Percentiles rank a stretch among this genome's conserved stretches.
Conservation (phyloP, 306 rosid genomes). For the Dalbergia oliveri region DNA sequence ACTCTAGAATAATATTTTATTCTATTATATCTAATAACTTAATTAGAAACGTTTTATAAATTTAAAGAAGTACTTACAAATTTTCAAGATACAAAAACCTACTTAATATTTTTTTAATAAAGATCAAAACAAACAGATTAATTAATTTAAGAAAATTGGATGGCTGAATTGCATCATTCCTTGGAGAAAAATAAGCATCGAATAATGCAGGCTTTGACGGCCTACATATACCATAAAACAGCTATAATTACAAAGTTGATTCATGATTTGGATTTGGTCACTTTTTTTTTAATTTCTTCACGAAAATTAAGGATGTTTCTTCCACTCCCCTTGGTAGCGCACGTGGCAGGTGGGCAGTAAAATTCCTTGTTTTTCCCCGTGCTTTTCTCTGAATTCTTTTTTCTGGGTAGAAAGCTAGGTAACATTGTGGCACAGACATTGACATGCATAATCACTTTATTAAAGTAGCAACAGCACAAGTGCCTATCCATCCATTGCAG, state of each 20-base stretch:
- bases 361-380: slow-evolving; percentile 32
- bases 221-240: neutral
- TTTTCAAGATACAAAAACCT: no score
- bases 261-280: slow-evolving; percentile 21
- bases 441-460: slow-evolving; percentile 62
- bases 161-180: neutral
- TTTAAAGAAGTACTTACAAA: no score
- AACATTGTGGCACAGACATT: slow-evolving; percentile 53
- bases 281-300: slow-evolving; percentile 6
- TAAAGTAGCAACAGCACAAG: slow-evolving; percentile 54
- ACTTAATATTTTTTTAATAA: no score
- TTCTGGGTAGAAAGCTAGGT: slow-evolving; percentile 36
- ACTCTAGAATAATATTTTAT: no score
- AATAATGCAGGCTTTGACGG: neutral
- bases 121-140: no score
- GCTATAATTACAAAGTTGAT: slow-evolving; percentile 17
- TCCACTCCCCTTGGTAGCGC: slow-evolving; percentile 38
- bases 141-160: neutral
- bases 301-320: slow-evolving; percentile 58
- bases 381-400: slow-evolving; percentile 38
- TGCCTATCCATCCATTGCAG: slow-evolving; percentile 21
- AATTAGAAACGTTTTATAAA: no score
- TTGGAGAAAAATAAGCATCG: neutral
- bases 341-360: slow-evolving; percentile 66
- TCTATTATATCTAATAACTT: no score